Evolutionary conservation across 1,284 basidiomycete species (phyloP).

Genomic region (Malassezia furfur): DNA sequence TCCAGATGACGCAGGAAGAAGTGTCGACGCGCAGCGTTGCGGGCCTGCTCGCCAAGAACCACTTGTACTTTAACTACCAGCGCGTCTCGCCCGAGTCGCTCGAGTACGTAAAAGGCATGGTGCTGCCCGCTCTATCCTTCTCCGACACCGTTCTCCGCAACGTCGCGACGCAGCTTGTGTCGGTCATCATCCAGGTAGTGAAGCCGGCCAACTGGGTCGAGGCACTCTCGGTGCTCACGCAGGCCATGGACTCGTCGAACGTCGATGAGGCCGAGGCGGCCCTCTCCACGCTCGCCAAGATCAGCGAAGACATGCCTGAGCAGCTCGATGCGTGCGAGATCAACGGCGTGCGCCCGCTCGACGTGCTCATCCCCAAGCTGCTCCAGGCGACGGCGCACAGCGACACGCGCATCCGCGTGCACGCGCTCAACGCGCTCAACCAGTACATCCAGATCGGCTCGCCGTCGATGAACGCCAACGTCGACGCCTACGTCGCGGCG

Average conservation of each 20-base stretch:
- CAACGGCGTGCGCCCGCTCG: constrained; percentile 52
- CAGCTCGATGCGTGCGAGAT: constrained; percentile 82
- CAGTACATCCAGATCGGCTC: constrained; percentile 67
- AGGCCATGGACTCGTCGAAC: constrained; percentile 34
- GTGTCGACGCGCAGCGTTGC: constrained; percentile 87
- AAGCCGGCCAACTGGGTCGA: constrained; percentile 41
- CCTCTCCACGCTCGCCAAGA: constrained; percentile 86
- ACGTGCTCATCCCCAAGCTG: constrained; percentile 67
- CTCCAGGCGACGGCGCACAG: constrained; percentile 64
- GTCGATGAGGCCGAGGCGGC: constrained; percentile 56
- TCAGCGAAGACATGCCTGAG: constrained; percentile 91
- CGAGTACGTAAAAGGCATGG: constrained; percentile 41
- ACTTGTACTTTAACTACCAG: constrained; percentile 51
- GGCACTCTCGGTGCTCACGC: constrained; percentile 36
- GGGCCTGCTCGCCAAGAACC: constrained; percentile 94
- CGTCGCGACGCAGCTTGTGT: constrained; percentile 44
- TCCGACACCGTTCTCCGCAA: constrained; percentile 43
- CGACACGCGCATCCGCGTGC: constrained; percentile 74
- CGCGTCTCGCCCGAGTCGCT: constrained; percentile 34
- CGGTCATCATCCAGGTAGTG: constrained; percentile 42
- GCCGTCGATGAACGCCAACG: constrained; percentile 71
- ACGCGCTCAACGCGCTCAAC: constrained; percentile 85
- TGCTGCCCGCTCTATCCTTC: constrained; percentile 40
- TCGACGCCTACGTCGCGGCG: constrained; percentile 82
- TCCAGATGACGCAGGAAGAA: constrained; percentile 68